A percentile compares a stretch with the other conserved stretches of the same genome.
Conservation (phyloP, 352 stramenopile genomes). For the Globisporangium megalacanthum region DNA sequence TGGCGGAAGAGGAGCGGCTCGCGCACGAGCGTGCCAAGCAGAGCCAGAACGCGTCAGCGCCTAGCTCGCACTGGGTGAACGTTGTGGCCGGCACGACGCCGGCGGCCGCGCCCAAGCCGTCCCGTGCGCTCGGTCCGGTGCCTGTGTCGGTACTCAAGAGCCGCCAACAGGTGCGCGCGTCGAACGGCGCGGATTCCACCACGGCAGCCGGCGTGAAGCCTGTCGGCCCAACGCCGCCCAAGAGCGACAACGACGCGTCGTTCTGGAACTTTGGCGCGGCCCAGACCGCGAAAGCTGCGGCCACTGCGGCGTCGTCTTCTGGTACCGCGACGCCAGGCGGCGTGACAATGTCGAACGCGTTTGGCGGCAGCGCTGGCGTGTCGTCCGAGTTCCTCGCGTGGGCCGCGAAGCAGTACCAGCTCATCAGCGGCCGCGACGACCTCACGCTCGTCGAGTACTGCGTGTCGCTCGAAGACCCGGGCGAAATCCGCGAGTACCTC, state of each 20-base stretch:
- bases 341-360: constrained; percentile 30
- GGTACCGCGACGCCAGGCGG: neutral
- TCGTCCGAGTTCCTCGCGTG: constrained; percentile 77
- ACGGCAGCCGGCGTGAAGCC: constrained; percentile 13
- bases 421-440: constrained; percentile 66
- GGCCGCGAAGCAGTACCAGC: constrained; percentile 75
- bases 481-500: constrained; percentile 95
- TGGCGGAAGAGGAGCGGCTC: constrained; percentile 77
- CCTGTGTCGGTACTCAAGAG: constrained; percentile 81
- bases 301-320: constrained; percentile 9
- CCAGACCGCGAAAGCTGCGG: constrained; percentile 15
- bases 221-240: constrained; percentile 26
- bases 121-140: constrained; percentile 58
- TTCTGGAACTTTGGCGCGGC: constrained; percentile 85
- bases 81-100: constrained; percentile 67
- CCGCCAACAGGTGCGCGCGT: constrained; percentile 42
- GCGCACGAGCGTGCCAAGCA: constrained; percentile 56
- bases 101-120: constrained; percentile 42
- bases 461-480: constrained; percentile 91
- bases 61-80: constrained; percentile 81
- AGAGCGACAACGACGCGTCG: constrained; percentile 57
- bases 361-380: constrained; percentile 38
- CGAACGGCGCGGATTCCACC: constrained; percentile 23
- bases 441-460: constrained; percentile 92
- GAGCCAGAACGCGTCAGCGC: constrained; percentile 22